Evolutionary conservation across 495 filamentous ascomycete species (phyloP).

Genomic region (Penicillium paradoxum): DNA sequence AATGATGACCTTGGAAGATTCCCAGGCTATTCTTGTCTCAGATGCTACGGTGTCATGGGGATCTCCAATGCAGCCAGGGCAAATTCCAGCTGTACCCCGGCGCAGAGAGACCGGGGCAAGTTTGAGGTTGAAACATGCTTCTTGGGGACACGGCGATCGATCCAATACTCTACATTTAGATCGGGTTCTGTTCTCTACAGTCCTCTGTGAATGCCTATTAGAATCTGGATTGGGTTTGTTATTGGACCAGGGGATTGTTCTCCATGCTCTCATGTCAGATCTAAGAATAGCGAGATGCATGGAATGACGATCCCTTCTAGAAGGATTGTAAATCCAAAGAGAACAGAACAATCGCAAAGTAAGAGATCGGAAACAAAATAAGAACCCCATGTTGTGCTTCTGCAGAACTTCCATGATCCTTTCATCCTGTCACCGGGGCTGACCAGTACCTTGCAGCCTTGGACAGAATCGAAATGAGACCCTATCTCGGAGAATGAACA

Average conservation of each 20-base stretch:
- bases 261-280: not conserved
- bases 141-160: not conserved
- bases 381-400: constrained; percentile 24
- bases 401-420: constrained; percentile 5
- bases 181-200: not conserved
- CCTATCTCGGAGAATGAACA: not conserved
- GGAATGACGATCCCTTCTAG: not conserved
- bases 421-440: not conserved
- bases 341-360: not conserved
- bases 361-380: constrained; percentile 15
- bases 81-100: not conserved
- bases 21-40: not conserved
- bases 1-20: no score
- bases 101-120: no score
- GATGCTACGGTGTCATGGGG: constrained; percentile 2
- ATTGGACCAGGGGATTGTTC: not conserved
- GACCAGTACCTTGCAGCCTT: constrained; percentile 2
- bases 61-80: not conserved
- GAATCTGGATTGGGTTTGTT: no score
- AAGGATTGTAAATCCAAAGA: not conserved
- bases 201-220: not conserved
- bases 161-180: not conserved
- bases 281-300: constrained; percentile 7
- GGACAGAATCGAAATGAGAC: not conserved
- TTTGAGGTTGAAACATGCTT: constrained; percentile 16